A percentile compares a stretch with the other conserved stretches of the same genome.
These are phyloP conservation scores for Auricularia sp. DNA, from an alignment of 768 basidiomycete genomes.

Conservation along the genomic window DNA sequence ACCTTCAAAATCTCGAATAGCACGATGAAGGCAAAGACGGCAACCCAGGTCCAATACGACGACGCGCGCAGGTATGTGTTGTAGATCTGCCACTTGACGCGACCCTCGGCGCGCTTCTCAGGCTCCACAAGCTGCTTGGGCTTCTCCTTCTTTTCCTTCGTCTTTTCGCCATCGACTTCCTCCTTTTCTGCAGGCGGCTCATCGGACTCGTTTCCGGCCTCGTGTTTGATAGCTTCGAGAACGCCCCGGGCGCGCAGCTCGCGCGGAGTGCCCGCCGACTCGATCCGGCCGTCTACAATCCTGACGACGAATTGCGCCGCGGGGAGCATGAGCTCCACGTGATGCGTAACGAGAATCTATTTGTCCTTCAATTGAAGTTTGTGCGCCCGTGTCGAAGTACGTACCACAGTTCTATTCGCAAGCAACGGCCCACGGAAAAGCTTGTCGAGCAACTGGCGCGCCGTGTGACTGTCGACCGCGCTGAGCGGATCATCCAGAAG, in stretches of 20 bases:
- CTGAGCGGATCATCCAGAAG: slow-evolving; percentile 35
- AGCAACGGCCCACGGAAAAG: slow-evolving; percentile 60
- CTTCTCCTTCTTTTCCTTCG: slow-evolving; percentile 8
- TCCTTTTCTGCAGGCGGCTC: slow-evolving; percentile 13
- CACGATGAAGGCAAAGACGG: background rate
- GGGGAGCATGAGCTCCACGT: slow-evolving; percentile 73
- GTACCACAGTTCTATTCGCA: slow-evolving; percentile 54
- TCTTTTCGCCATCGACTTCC: slow-evolving; percentile 10
- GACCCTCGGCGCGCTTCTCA: slow-evolving; percentile 23
- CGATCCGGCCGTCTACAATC: slow-evolving; percentile 74
- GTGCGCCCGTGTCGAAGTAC: background rate
- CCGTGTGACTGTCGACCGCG: slow-evolving; percentile 52
- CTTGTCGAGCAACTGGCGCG: slow-evolving; percentile 51
- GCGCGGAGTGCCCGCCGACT: slow-evolving; percentile 57
- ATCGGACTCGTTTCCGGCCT: slow-evolving; percentile 11
- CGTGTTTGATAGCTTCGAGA: slow-evolving; percentile 44
- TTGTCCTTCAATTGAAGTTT: slow-evolving; percentile 9
- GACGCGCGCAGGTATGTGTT: slow-evolving; percentile 26
- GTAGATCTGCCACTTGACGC: slow-evolving; percentile 27
- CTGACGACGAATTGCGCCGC: slow-evolving; percentile 64
- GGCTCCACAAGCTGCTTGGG: slow-evolving; percentile 11
- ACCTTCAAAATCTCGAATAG: background rate
- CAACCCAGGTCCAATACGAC: slow-evolving; percentile 13
- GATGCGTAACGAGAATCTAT: slow-evolving; percentile 53
- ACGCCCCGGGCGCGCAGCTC: slow-evolving; percentile 54